Evolutionary conservation across 1,284 basidiomycete genomes (phyloP).

Genomic region (Leccinum subfulvum): DNA sequence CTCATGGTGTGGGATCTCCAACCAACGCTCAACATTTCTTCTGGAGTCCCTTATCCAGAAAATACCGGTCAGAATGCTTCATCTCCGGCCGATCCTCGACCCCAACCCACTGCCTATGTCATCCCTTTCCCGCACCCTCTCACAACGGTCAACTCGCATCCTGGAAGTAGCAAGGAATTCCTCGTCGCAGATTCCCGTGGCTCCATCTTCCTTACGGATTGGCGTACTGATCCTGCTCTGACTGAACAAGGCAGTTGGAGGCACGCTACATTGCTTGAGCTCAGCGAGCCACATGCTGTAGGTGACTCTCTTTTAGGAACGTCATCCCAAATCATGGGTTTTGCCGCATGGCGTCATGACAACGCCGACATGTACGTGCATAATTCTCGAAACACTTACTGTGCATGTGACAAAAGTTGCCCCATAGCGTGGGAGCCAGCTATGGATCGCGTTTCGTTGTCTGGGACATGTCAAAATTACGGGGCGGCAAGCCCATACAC

Average conservation of each 20-base stretch:
- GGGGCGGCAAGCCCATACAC: slow-evolving; percentile 67
- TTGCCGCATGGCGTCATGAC: slow-evolving; percentile 67
- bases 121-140: slow-evolving; percentile 70
- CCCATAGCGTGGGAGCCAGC: slow-evolving; percentile 63
- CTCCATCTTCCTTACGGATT: slow-evolving; percentile 72
- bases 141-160: slow-evolving; percentile 66
- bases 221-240: slow-evolving; percentile 68
- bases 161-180: slow-evolving; percentile 70
- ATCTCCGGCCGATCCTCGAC: slow-evolving; percentile 35
- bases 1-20: slow-evolving; percentile 81
- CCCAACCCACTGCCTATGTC: slow-evolving; percentile 72
- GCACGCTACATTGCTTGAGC: slow-evolving; percentile 63
- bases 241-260: slow-evolving; percentile 53
- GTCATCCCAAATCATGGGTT: slow-evolving; percentile 50
- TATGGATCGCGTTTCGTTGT: slow-evolving; percentile 68
- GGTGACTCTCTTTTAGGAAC: slow-evolving; percentile 49
- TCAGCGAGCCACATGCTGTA: slow-evolving; percentile 66
- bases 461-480: slow-evolving; percentile 70
- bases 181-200: slow-evolving; percentile 72
- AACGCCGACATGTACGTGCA: slow-evolving; percentile 64
- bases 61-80: slow-evolving; percentile 17
- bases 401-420: slow-evolving; percentile 11
- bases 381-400: neutral
- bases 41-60: slow-evolving; percentile 33
- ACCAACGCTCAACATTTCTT: slow-evolving; percentile 47